Percentiles rank a stretch among this genome's conserved stretches.
Evolutionary conservation across 2,329 filamentous ascomycete species (phyloP).

Genomic region (Cryphonectria nitschkei): DNA sequence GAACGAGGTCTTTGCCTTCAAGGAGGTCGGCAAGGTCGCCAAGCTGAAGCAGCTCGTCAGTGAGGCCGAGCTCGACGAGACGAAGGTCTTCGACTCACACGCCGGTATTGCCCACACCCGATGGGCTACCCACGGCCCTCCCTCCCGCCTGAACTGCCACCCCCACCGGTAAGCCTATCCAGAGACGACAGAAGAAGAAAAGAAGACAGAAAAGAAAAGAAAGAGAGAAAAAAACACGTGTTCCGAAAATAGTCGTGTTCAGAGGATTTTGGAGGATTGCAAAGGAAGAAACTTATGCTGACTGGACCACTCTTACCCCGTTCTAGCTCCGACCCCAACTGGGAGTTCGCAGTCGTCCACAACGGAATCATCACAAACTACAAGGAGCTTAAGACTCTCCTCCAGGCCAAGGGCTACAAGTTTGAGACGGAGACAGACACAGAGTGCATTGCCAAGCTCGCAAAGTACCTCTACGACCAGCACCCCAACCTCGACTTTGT

Average conservation of each 20-base stretch:
- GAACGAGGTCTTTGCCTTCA: constrained; percentile 95
- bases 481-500: constrained; percentile 95
- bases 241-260: background rate
- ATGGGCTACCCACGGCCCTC: constrained; percentile 97
- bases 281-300: constrained; percentile 9
- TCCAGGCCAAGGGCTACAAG: constrained; percentile 92
- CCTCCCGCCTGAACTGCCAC: constrained; percentile 95
- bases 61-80: constrained; percentile 78
- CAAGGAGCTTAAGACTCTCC: constrained; percentile 95
- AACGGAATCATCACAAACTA: constrained; percentile 99
- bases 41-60: constrained; percentile 94
- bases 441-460: constrained; percentile 98
- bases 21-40: constrained; percentile 98
- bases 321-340: constrained; percentile 82
- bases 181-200: no score
- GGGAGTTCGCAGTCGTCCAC: constrained; percentile 98
- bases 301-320: background rate
- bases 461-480: constrained; percentile 96
- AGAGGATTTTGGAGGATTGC: background rate
- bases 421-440: constrained; percentile 99
- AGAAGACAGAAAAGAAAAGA: background rate
- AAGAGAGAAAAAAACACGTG: background rate
- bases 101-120: constrained; percentile 98
- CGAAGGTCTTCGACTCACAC: constrained; percentile 96
- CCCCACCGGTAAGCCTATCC: constrained; percentile 78